Evolutionary conservation across 2,329 filamentous ascomycete genomes (phyloP).

Genomic region (Zalaria sp.): DNA sequence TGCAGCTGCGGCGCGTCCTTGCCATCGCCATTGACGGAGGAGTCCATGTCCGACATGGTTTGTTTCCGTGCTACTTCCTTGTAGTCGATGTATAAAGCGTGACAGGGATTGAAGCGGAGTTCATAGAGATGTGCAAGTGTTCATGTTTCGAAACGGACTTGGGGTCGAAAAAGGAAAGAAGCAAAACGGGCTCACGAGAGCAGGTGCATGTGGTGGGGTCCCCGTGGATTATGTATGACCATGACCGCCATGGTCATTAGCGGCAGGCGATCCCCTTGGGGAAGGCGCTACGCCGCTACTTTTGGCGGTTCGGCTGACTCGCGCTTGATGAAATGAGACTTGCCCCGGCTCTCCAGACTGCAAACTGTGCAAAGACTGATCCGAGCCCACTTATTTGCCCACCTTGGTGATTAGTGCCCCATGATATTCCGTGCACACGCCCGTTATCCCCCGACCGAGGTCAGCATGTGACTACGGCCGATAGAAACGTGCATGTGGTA

Average conservation of each 20-base stretch:
- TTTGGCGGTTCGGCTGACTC: background rate
- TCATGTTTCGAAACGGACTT: background rate
- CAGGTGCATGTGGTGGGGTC: background rate
- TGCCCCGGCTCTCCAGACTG: too few relatives aligned
- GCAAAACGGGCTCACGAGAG: background rate
- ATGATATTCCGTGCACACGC: too few relatives aligned
- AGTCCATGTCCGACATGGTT: conserved; percentile 5
- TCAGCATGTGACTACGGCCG: background rate
- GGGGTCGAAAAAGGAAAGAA: background rate
- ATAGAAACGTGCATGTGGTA: background rate
- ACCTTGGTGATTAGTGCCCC: too few relatives aligned
- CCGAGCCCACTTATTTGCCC: too few relatives aligned
- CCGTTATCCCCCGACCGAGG: background rate
- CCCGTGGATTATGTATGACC: background rate
- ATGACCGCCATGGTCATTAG: background rate
- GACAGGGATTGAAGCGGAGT: too few relatives aligned
- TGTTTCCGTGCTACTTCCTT: background rate
- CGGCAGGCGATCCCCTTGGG: background rate
- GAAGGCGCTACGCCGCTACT: background rate
- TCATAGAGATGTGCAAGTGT: background rate
- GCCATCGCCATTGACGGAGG: conserved; percentile 4
- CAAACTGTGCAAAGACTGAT: too few relatives aligned
- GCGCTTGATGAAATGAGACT: background rate
- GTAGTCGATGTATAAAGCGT: too few relatives aligned
- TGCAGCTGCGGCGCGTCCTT: conserved; percentile 1